Base-by-base conservation (phyloP, 129 eudicot genomes). In the Pseudognaphalium luteoalbum region DNA sequence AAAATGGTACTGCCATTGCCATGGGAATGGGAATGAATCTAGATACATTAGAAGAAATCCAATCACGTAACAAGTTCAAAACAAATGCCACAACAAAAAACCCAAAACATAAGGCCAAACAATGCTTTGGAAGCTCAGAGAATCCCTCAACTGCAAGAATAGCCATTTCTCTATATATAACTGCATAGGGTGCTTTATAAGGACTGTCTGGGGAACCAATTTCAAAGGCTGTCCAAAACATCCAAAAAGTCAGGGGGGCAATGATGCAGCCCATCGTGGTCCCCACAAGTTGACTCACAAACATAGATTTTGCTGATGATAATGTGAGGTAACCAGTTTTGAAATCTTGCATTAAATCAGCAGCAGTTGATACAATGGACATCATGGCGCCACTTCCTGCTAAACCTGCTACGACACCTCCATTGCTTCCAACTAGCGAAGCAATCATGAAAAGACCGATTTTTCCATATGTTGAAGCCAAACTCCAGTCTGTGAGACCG, bases 101-200 rank as follows among this genome's bases (percentile, higher is more conserved):
- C 30, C 92, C 96, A 41, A 75, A 83, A 41, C 96, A 93, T 7
- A 93, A 29, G 12, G 85, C 90, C 62, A 93, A 68, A 41, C 98
- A 93, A 72, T 93, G 91, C 76, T 85, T 78, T 39, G 98, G 98
- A 71, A 93, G 91, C 82, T 88, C 91, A 25, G 97, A 87, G 69
- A 93, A 90, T 7, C 98, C 98, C 84, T 88, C 92, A 17, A 88
- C 88, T 22, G 96, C 97, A 25, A 92, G 76, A 73, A 93, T 93
- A 9, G 98, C 98, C 98, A 93, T 90, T 78, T 93, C 97, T 54
- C 98, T 78, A 72, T 71, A 88, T 75, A 93, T 88, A 42, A 94
- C 93, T 14, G 98, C 97, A 47, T 91, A 94, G 3, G 98, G 98
- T 29, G 98, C 98, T 72, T 94, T 94, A 80, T 94, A 94, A 0